phyloP scores from a whole-genome alignment of 169 alveolate genomes.

The Eimeria maxima region DNA sequence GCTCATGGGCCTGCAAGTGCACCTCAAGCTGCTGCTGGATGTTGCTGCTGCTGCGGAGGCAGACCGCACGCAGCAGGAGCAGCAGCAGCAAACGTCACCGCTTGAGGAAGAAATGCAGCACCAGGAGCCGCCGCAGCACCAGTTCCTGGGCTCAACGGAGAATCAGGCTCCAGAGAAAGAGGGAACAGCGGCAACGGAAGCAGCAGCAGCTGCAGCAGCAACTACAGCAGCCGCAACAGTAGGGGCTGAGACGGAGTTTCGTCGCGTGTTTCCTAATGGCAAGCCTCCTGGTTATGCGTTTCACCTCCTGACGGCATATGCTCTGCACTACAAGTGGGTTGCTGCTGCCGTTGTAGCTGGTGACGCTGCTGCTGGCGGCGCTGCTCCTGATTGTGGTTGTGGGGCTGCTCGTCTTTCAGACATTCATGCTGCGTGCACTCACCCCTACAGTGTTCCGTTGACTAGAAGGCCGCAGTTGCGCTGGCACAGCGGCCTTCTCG shows the following conservation, averaged over 20 bases:
- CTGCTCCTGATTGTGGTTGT: not conserved
- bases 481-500: not conserved
- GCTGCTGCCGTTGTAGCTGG: conserved; percentile 19
- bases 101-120: not conserved
- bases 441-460: not conserved
- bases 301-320: conserved; percentile 83
- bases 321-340: conserved; percentile 80
- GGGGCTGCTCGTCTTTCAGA: not conserved
- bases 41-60: conserved; percentile 71
- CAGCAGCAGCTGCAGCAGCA: conserved; percentile 27
- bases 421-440: not conserved
- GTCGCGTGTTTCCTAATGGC: conserved; percentile 32
- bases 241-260: conserved; percentile 23
- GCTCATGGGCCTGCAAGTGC: conserved; percentile 41
- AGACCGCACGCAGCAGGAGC: conserved; percentile 69
- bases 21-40: conserved; percentile 55
- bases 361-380: conserved; percentile 13
- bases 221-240: not conserved
- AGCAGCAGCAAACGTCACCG: not conserved
- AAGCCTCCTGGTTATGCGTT: conserved; percentile 80
- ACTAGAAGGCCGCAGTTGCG: not conserved
- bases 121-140: conserved; percentile 23
- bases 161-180: not conserved
- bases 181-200: not conserved
- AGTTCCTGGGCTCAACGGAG: conserved; percentile 1